Base-by-base conservation (phyloP, 306 rosid genomes). In the Dicorynia guianensis region DNA sequence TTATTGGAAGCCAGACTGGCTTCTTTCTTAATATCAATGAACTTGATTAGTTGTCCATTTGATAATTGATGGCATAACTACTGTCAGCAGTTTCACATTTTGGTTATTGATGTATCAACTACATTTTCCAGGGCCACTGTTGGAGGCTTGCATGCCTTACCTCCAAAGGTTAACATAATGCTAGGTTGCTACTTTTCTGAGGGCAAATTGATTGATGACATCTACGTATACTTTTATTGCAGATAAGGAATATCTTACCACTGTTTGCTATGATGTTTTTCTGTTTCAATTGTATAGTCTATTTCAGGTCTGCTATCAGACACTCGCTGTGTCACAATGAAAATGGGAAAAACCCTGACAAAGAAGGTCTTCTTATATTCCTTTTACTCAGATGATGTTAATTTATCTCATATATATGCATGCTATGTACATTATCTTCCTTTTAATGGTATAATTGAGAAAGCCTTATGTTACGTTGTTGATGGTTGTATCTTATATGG, bases 81-180 rank as follows among this genome's bases (percentile, higher is more conserved):
- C 30, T 25, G 30, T 25, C 25, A 4, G 3, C 1, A 67, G 60
- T 67, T 67, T 67, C 50, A 43, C 58, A 42, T 38, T 62, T 72
- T 67, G 72, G 54, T 57, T 65, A 50, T 84, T 84, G 80, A 84
- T 69, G 72, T 69, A 73, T 81, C 76, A 67, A 40, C 82, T 58
- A 52, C 78, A 81, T 81, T 84, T 84, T 77, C 85, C 88, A 84
- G 88, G 85, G 88, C 85, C 83, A 77, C 54, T 63, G 73, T 84
- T 65, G 79, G 80, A 69, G 85, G 88, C 85, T 78, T 77, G 75
- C 85, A 67, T 81, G 85, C 81, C 85, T 80, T 84, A 83, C 85
- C 81, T 81, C 83, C 81, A 81, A 84, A 80, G 88, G 83, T 67
- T 84, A 77, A 38, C 83, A 63, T 69, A 81, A 77, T 69, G 67